phyloP scores from a whole-genome alignment of 1,284 basidiomycete species.

The Thecaphora frezii region DNA sequence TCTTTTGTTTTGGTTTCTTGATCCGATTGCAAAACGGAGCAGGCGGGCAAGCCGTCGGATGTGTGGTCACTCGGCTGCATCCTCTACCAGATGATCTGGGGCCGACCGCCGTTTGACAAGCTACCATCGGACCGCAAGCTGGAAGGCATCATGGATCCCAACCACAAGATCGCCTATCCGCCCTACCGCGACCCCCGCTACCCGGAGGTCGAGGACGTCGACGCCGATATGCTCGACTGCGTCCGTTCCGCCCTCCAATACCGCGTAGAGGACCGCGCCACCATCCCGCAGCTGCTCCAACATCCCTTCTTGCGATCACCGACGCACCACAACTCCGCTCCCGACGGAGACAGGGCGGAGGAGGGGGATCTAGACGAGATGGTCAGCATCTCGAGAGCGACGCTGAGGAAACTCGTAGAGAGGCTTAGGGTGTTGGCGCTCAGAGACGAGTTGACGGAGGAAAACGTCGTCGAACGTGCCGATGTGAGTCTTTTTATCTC shows the following conservation, averaged over 20 bases:
- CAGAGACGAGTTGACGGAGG: constrained; percentile 44
- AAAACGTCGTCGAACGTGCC: constrained; percentile 43
- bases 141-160: constrained; percentile 77
- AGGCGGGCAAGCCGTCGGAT: constrained; percentile 64
- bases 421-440: constrained; percentile 36
- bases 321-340: constrained; percentile 8
- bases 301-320: constrained; percentile 60
- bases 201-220: constrained; percentile 63
- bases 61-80: constrained; percentile 98
- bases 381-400: constrained; percentile 34
- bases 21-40: not conserved
- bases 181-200: constrained; percentile 67
- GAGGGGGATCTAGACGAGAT: constrained; percentile 20
- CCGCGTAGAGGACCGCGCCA: constrained; percentile 73
- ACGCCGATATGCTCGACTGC: constrained; percentile 70
- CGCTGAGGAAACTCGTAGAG: constrained; percentile 39
- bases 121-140: constrained; percentile 86
- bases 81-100: constrained; percentile 93
- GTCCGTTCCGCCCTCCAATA: constrained; percentile 76
- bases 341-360: constrained; percentile 8
- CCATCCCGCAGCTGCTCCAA: constrained; percentile 69
- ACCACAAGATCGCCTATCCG: constrained; percentile 74
- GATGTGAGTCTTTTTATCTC: constrained; percentile 24
- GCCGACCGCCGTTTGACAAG: constrained; percentile 84
- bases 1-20: not conserved